Conservation (phyloP, 2,329 filamentous ascomycete species). For the Calonectria pauciramosa region DNA sequence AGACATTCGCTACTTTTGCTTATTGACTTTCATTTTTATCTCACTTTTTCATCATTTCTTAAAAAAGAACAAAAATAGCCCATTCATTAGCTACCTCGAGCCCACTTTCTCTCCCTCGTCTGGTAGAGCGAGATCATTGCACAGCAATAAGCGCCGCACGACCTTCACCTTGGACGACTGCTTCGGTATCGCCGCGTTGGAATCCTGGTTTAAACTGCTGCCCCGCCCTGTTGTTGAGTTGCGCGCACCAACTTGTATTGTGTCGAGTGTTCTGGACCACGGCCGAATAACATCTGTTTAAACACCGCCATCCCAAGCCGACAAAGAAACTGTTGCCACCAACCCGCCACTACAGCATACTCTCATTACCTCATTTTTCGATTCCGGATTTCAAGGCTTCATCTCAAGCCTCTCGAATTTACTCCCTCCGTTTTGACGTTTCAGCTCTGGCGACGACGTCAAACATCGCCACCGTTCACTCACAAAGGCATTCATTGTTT, state of each 20-base stretch:
- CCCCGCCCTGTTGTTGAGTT: conserved; percentile 21
- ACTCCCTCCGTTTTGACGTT: not conserved
- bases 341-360: not conserved
- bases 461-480: not conserved
- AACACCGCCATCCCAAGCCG: conserved; percentile 29
- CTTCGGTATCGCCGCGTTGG: conserved; percentile 25
- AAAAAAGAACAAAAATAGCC: not conserved
- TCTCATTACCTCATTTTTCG: not conserved
- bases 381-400: conserved; percentile 19
- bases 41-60: not conserved
- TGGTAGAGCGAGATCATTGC: conserved; percentile 22
- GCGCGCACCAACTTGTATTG: conserved; percentile 29
- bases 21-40: conserved; percentile 15
- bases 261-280: conserved; percentile 25
- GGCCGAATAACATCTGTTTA: conserved; percentile 24
- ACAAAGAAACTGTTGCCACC: not conserved
- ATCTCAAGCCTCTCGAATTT: conserved; percentile 16
- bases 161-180: conserved; percentile 24
- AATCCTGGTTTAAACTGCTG: conserved; percentile 21
- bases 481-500: conserved; percentile 37
- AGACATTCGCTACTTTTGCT: conserved; percentile 12
- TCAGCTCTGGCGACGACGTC: not conserved
- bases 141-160: conserved; percentile 25
- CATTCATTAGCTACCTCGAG: not conserved
- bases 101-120: not conserved